phyloP scores from a whole-genome alignment of 2,329 filamentous ascomycete species.

The Cladorrhinum sp. region DNA sequence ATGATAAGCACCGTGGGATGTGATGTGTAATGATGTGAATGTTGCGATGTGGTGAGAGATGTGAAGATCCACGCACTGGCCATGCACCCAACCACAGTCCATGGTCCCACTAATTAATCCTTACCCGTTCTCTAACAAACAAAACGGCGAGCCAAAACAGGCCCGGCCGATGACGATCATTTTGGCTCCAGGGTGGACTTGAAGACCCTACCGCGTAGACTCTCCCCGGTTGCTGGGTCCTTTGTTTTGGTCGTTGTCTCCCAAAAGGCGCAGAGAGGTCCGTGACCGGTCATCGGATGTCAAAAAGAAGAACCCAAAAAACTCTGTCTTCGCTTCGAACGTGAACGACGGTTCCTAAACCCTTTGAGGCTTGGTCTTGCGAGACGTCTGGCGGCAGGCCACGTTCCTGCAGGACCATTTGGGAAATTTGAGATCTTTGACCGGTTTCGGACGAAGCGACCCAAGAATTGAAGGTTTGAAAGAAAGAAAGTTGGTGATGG shows the following conservation, averaged over 20 bases:
- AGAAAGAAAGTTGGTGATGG: not conserved
- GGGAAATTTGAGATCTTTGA: not conserved
- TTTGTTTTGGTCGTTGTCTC: not conserved
- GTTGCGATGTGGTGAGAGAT: not conserved
- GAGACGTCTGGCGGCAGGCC: not conserved
- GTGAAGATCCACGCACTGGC: not conserved
- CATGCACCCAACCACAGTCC: not conserved
- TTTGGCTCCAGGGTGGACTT: not conserved
- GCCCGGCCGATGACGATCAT: not conserved
- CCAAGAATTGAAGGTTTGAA: not conserved
- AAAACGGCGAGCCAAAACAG: not conserved
- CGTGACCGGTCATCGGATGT: slow-evolving; percentile 10
- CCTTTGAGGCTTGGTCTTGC: slow-evolving; percentile 4
- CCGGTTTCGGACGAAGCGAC: not conserved
- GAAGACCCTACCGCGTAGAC: not conserved
- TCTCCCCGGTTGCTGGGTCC: not conserved
- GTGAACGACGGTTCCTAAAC: not conserved
- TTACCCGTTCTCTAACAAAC: not conserved
- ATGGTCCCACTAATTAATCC: not conserved
- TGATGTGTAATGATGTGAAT: not conserved
- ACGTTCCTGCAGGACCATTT: not conserved
- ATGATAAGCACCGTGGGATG: not conserved
- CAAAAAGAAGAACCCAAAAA: not conserved
- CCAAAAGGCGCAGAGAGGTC: slow-evolving; percentile 8
- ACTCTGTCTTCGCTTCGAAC: slow-evolving; percentile 1